Evolutionary conservation across 225 moss, liverwort and hornwort species (phyloP).

Genomic region (Asterella californica): DNA sequence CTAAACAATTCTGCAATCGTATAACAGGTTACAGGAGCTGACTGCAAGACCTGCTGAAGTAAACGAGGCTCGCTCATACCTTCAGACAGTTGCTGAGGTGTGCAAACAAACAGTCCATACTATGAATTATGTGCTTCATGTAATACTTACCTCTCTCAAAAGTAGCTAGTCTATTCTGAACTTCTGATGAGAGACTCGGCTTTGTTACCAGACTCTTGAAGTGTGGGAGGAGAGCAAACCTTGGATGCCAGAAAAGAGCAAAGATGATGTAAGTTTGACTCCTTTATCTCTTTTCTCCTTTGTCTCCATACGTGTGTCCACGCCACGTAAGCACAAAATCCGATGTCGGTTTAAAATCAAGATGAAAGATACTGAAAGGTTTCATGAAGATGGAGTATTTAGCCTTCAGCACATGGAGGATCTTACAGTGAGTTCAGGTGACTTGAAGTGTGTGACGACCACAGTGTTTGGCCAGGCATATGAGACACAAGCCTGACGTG

Average conservation of each 20-base stretch:
- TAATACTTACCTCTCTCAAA: background rate
- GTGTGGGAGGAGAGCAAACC: constrained; percentile 44
- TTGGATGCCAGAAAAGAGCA: constrained; percentile 46
- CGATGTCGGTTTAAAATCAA: no score
- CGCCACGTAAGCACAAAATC: no score
- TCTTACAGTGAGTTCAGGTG: background rate
- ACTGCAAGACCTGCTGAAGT: constrained; percentile 44
- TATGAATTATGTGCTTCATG: background rate
- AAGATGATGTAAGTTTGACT: constrained; percentile 44
- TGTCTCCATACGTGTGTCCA: no score
- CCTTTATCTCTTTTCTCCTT: background rate
- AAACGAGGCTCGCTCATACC: constrained; percentile 38
- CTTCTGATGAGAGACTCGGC: background rate
- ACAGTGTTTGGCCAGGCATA: background rate
- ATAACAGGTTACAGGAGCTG: constrained; percentile 45
- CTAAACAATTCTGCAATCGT: background rate
- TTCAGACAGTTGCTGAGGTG: constrained; percentile 42
- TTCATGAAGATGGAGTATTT: background rate
- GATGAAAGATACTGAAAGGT: no score
- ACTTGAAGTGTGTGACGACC: background rate
- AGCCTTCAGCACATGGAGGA: background rate
- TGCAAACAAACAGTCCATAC: background rate
- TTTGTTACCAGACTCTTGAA: constrained; percentile 33
- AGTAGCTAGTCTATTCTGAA: background rate
- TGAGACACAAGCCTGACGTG: background rate